phyloP scores from a whole-genome alignment of 2,329 filamentous ascomycete genomes.

The Calonectria crousiana region DNA sequence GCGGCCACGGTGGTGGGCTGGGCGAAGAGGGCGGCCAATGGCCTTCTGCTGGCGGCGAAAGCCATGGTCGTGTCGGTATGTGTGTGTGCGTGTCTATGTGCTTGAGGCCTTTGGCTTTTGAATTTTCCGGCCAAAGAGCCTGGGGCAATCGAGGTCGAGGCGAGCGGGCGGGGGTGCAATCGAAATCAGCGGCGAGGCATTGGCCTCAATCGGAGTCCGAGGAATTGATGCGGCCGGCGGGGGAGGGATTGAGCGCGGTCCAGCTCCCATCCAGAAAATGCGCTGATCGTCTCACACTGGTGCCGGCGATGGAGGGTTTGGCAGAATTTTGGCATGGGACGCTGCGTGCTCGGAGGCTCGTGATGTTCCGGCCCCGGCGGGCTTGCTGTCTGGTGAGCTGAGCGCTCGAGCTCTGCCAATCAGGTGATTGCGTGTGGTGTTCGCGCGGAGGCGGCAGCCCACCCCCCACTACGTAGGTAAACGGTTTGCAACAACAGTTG shows the following conservation, averaged over 20 bases:
- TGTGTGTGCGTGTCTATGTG: background rate
- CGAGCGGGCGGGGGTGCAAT: background rate
- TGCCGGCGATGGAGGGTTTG: constrained; percentile 14
- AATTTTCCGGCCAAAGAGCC: background rate
- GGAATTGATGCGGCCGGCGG: background rate
- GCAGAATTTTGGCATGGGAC: constrained; percentile 40
- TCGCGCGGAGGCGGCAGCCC: constrained; percentile 40
- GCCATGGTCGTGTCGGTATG: constrained; percentile 31
- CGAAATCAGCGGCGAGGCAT: constrained; percentile 36
- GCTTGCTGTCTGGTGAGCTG: background rate
- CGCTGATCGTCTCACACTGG: constrained; percentile 34
- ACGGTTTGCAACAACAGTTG: background rate
- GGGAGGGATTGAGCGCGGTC: constrained; percentile 25
- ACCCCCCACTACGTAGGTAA: constrained; percentile 2
- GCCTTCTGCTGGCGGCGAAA: constrained; percentile 38
- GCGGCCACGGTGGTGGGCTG: constrained; percentile 11
- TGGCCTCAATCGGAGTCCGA: constrained; percentile 37
- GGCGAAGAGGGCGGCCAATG: constrained; percentile 30
- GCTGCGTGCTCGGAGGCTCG: constrained; percentile 30
- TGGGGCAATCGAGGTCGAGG: background rate
- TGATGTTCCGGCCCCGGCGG: constrained; percentile 44
- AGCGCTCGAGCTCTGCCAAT: constrained; percentile 32
- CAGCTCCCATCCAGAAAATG: constrained; percentile 32
- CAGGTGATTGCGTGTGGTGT: constrained; percentile 51
- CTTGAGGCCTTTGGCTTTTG: constrained; percentile 7